Base-by-base conservation (phyloP, 768 basidiomycete species). In the Panus rudis region DNA sequence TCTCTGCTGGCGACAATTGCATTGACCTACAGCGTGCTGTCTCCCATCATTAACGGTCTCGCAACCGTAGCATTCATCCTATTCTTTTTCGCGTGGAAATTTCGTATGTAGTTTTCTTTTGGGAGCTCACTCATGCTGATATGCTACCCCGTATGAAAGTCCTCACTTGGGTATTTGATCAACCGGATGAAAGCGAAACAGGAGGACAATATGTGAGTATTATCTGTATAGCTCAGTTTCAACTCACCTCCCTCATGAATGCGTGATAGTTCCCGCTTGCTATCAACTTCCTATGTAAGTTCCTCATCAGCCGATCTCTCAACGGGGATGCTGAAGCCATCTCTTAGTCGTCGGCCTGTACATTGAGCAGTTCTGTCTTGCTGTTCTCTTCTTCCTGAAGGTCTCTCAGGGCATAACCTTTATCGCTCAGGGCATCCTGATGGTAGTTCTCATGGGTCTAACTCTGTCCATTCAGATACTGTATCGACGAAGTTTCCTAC, bases 301-400 rank as follows among this genome's bases (percentile, higher is more conserved):
- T 28, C 26, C 16, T 19, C 48, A 25, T 28, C 6, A 21, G 17
- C 55, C n/a, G n/a, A n/a, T n/a, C n/a, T n/a, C n/a, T 10, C 28
- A 30, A 30, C 10, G 16, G 10, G 16, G 16, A 30, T 10, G 10
- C 28, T 30, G 28, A 30, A 16, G 28, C 28, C 10, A 16, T 16
- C 16, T 16, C 28, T 65, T 53, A 80, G 64, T 84, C 52, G 76
- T 80, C 22, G 83, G 81, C 0, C 67, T 87, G 35, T 87, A 87
- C 57, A 79, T 85, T 53, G 76, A 81, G 53, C 76, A 84, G 53
- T 62, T 84, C 23, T 79, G 76, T 50, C 63, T 85, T 14, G 69
- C 73, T 5, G 79, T 76, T 14, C 66, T 85, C 8, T 82, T 85
- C 66, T 84, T 87, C 71, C 62, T 87, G 42, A 73, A 72, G 43